phyloP scores from a whole-genome alignment of 2,329 filamentous ascomycete species.

The Hyphodiscus sp. region DNA sequence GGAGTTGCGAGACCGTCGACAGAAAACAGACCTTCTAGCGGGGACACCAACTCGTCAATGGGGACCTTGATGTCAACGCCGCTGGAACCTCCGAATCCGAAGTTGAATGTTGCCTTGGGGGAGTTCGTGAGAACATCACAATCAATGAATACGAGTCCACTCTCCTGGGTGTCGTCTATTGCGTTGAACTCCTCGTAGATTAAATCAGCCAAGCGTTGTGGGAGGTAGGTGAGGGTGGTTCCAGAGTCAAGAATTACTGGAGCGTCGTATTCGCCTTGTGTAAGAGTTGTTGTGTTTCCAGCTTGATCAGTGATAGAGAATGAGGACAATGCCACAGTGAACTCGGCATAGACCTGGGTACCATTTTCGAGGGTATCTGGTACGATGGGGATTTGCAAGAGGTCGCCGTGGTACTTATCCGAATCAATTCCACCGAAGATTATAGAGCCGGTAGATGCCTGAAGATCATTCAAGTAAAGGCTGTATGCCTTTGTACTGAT shows the following conservation, averaged over 20 bases:
- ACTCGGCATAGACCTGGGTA: slow-evolving; percentile 10
- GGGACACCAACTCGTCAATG: slow-evolving; percentile 38
- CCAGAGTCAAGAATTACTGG: slow-evolving; percentile 57
- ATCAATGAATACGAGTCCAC: slow-evolving; percentile 20
- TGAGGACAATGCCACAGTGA: slow-evolving; percentile 21
- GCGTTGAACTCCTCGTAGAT: slow-evolving; percentile 34
- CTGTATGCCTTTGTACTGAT: slow-evolving; percentile 36
- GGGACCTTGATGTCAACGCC: slow-evolving; percentile 37
- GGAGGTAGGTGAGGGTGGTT: slow-evolving; percentile 59
- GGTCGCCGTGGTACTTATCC: slow-evolving; percentile 36
- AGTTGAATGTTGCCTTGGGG: slow-evolving; percentile 36
- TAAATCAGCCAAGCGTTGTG: slow-evolving; percentile 40
- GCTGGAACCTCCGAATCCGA: slow-evolving; percentile 38
- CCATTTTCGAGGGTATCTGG: slow-evolving; percentile 11
- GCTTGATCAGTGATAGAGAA: slow-evolving; percentile 30
- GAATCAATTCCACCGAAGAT: slow-evolving; percentile 41
- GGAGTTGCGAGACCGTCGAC: slow-evolving; percentile 3
- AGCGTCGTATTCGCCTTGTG: slow-evolving; percentile 25
- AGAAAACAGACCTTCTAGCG: slow-evolving; percentile 8
- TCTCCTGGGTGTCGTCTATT: slow-evolving; percentile 28
- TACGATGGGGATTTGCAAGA: slow-evolving; percentile 19
- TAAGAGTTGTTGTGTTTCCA: slow-evolving; percentile 21
- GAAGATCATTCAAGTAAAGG: slow-evolving; percentile 28
- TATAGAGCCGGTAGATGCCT: slow-evolving; percentile 27
- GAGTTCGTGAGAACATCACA: slow-evolving; percentile 36